Percentiles rank a stretch among this genome's conserved stretches.
Conservation (phyloP, 192 early-diverging fungal species). For the Podila horticola region DNA sequence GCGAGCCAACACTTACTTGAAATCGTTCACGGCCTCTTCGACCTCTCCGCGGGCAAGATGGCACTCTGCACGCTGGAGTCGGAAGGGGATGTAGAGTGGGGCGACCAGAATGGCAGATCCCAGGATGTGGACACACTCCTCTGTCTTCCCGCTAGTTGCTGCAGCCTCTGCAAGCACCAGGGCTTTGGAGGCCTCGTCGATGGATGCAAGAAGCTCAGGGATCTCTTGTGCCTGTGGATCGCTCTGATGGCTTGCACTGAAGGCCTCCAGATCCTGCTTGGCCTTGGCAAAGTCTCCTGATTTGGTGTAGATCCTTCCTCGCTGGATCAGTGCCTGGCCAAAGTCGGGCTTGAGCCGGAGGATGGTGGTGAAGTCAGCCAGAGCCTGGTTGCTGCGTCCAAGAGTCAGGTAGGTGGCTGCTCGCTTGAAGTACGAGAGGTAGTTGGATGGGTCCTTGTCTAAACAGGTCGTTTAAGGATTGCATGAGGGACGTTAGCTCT, state of each 20-base stretch:
- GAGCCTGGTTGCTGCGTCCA: conserved; percentile 75
- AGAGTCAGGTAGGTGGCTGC: conserved; percentile 85
- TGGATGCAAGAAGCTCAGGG: conserved; percentile 32
- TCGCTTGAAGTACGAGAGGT: conserved; percentile 88
- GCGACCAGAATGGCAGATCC: conserved; percentile 64
- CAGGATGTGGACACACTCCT: conserved; percentile 62
- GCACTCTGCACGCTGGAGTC: conserved; percentile 77
- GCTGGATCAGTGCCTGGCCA: conserved; percentile 78
- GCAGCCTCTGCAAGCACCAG: conserved; percentile 51
- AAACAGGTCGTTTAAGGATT: conserved; percentile 9
- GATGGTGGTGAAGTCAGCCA: conserved; percentile 84
- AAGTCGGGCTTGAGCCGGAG: conserved; percentile 86
- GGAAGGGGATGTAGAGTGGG: conserved; percentile 64
- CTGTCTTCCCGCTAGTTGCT: conserved; percentile 57
- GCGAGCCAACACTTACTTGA: conserved; percentile 53
- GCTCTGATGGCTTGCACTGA: conserved; percentile 38
- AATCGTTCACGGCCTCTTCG: conserved; percentile 89
- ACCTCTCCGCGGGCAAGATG: conserved; percentile 77
- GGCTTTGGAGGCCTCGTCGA: conserved; percentile 58
- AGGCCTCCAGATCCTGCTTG: conserved; percentile 66
- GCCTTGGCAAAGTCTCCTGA: conserved; percentile 75
- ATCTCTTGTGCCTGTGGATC: conserved; percentile 51
- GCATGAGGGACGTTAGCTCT: not conserved
- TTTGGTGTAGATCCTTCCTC: conserved; percentile 73
- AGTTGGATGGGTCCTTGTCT: conserved; percentile 83